Conservation (phyloP, 2,329 filamentous ascomycete genomes). For the Diaporthe ilicicola region DNA sequence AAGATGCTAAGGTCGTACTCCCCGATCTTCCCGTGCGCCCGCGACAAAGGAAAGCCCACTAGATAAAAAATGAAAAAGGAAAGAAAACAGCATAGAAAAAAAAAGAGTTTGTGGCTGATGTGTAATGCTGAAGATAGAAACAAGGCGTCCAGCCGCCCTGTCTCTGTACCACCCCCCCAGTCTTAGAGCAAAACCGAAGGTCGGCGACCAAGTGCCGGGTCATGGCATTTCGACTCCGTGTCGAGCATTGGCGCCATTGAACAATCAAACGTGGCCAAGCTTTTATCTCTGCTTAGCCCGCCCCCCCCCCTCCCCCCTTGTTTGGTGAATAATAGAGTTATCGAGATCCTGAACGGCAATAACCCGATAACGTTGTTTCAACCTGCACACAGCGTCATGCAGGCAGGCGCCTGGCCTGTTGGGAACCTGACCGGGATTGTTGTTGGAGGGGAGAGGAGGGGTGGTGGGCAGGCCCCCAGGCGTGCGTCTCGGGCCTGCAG, state of each 20-base stretch:
- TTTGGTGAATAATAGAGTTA: slow-evolving; percentile 17
- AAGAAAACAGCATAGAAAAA: not conserved
- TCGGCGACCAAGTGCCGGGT: slow-evolving; percentile 21
- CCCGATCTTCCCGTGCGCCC: slow-evolving; percentile 25
- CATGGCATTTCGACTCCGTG: not conserved
- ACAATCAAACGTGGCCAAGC: not conserved
- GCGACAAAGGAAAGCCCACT: not conserved
- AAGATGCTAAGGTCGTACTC: slow-evolving; percentile 3
- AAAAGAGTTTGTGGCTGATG: slow-evolving; percentile 11
- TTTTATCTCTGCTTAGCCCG: not conserved
- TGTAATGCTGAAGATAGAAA: slow-evolving; percentile 4
- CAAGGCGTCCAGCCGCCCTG: slow-evolving; percentile 18
- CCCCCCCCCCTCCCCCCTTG: not conserved
- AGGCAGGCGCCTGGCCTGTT: not conserved
- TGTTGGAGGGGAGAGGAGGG: not conserved
- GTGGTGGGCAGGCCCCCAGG: not conserved
- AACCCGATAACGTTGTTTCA: slow-evolving; percentile 11
- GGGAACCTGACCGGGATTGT: not conserved
- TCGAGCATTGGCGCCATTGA: not conserved
- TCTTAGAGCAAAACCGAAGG: slow-evolving; percentile 17
- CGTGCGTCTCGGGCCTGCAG: slow-evolving; percentile 1
- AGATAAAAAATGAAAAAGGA: not conserved
- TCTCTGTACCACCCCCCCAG: slow-evolving; percentile 16
- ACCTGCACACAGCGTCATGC: slow-evolving; percentile 21
- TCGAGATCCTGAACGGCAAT: slow-evolving; percentile 5